These are phyloP conservation scores for Cymbidium sinense DNA, from an alignment of 106 monocot species.

Conservation along the genomic window DNA sequence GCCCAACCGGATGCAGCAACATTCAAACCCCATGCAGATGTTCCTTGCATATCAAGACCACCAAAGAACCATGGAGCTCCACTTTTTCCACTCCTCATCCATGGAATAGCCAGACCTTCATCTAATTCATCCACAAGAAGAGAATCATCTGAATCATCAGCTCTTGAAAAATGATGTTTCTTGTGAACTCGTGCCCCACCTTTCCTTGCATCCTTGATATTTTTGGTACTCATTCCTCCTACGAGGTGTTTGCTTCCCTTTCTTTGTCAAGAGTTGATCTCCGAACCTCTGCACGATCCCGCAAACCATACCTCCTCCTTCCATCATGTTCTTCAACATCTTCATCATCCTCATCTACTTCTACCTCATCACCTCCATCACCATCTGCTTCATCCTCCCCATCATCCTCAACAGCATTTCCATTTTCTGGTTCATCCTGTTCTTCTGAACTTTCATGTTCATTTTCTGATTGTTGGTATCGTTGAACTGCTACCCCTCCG, in stretches of 20 bases:
- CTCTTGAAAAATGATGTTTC: too few relatives aligned
- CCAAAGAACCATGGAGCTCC: too few relatives aligned
- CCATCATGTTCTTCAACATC: slow-evolving; percentile 82
- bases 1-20: slow-evolving; percentile 89
- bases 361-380: too few relatives aligned
- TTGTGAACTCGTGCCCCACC: slow-evolving; percentile 66
- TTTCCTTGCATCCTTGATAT: slow-evolving; percentile 58
- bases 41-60: too few relatives aligned
- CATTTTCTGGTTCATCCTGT: slow-evolving; percentile 52
- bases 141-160: too few relatives aligned
- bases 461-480: slow-evolving; percentile 65
- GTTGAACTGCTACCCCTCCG: slow-evolving; percentile 26
- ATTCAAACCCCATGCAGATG: slow-evolving; percentile 80
- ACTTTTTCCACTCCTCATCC: too few relatives aligned
- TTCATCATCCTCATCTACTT: too few relatives aligned
- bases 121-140: too few relatives aligned
- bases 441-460: slow-evolving; percentile 37
- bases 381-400: too few relatives aligned
- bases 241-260: slow-evolving; percentile 77
- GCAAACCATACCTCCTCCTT: slow-evolving; percentile 78
- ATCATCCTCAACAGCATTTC: slow-evolving; percentile 64
- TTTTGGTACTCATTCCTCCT: slow-evolving; percentile 75
- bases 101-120: too few relatives aligned
- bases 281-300: slow-evolving; percentile 81
- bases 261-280: slow-evolving; percentile 73